phyloP scores from a whole-genome alignment of 2,329 filamentous ascomycete species.

The Pseudogymnoascus sp. region DNA sequence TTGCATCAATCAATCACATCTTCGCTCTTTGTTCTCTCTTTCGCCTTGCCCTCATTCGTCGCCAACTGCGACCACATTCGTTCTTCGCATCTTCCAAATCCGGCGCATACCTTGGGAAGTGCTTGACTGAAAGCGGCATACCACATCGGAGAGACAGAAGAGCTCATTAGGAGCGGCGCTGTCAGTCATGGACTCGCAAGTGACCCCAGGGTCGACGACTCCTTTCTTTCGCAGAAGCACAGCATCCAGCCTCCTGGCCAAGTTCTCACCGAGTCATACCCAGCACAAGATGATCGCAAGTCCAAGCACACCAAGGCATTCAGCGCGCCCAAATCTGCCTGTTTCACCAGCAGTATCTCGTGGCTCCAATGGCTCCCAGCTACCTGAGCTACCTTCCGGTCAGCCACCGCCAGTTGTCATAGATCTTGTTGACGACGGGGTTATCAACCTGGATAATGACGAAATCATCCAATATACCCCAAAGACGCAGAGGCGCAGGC shows the following conservation, averaged over 20 bases:
- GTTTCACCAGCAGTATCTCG: background rate
- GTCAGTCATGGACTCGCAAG: background rate
- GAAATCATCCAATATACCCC: conserved; percentile 7
- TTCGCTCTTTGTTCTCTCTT: background rate
- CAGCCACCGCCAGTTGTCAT: background rate
- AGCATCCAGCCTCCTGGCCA: conserved; percentile 22
- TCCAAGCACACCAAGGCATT: background rate
- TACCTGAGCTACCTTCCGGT: background rate
- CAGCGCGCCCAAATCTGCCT: background rate
- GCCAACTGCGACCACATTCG: background rate
- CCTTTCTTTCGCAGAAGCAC: conserved; percentile 12
- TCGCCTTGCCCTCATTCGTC: background rate
- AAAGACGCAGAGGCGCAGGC: conserved; percentile 1
- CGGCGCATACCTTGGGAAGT: background rate
- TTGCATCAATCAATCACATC: background rate
- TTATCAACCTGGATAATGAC: background rate
- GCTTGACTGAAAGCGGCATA: background rate
- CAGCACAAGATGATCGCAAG: conserved; percentile 22
- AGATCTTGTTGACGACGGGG: background rate
- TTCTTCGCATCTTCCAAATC: background rate
- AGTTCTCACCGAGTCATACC: conserved; percentile 21
- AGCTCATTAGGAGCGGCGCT: background rate
- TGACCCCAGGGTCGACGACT: background rate
- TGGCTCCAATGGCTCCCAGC: background rate
- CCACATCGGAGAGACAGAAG: background rate